Base-by-base conservation (phyloP, 2,329 filamentous ascomycete species). In the Onygenales sp. region DNA sequence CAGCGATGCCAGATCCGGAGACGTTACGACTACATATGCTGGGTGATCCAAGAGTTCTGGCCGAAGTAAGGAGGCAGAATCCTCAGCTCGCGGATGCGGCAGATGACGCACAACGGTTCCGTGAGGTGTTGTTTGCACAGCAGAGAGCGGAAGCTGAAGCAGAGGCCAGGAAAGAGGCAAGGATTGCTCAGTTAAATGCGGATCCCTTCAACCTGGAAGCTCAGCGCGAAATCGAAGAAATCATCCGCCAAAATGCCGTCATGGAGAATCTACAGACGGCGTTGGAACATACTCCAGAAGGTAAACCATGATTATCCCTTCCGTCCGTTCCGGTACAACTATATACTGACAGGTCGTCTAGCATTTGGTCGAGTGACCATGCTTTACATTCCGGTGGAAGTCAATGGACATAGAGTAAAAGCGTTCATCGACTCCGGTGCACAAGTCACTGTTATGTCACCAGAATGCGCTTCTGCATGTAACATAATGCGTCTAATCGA, bases 391-490 rank as follows among this genome's bases (percentile, higher is more conserved):
- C 85, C 94, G 65, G 91, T 95, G 57, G 88, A 94, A 68, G 93
- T 98, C 63, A 98, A 98, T 70, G 86, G 88, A 10, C 81, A 89
- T 62, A 88, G 87, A 54, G 85, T 98, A 63, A 97, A 96, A 75
- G 93, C 92, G 2, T 86, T 98, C 61, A 93, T 98, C 56, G 93
- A 98, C 70, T 97, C 93, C 2, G 93, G 93, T 57, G 93, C 93
- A 27, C 93, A 98, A 73, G 90, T 92, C 31, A 98, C 93, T 50
- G 96, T 98, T 75, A 98, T 98, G 93, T 97, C 92, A 5, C 93
- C 93, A 5, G 79, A 84, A 27, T 96, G 90, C 65, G 93, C 93
- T 31, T 88, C 95, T 66, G 80, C 84, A 7, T 98, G 93, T 66
- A 89, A 89, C 62, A 97, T 98, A 70, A 95, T 95, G 87, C 86